Percentiles rank a stretch among this genome's conserved stretches.
Conservation (phyloP, 257 asterid genomes). For the Thymus quinquecostatus region DNA sequence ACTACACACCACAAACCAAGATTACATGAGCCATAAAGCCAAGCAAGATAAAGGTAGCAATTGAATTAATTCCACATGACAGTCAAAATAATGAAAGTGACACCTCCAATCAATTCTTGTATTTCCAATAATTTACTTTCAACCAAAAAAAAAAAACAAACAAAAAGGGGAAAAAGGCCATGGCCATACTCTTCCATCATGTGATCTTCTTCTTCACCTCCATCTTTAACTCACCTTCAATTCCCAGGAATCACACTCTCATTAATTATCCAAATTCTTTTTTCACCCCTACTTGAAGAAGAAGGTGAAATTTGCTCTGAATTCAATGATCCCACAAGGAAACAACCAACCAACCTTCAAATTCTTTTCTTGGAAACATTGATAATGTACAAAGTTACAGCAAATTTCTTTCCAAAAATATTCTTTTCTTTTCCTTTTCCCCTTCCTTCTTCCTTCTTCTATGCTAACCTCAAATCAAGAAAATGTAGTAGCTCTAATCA, state of each 20-base stretch:
- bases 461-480: constrained; percentile 30
- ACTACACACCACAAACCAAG: constrained; percentile 4
- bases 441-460: constrained; percentile 22
- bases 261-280: not conserved
- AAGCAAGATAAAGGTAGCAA: constrained; percentile 19
- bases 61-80: not conserved
- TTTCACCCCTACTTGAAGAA: not conserved
- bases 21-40: not conserved
- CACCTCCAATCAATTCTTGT: constrained; percentile 34
- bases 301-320: constrained; percentile 18
- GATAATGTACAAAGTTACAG: constrained; percentile 43
- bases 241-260: constrained; percentile 20
- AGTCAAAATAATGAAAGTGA: constrained; percentile 31
- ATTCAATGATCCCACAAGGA: constrained; percentile 27
- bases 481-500: not conserved
- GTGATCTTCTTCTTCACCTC: constrained; percentile 6
- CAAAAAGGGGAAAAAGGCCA: too few relatives aligned
- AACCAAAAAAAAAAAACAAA: constrained; percentile 23
- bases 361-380: constrained; percentile 32
- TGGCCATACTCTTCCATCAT: constrained; percentile 15
- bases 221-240: constrained; percentile 13
- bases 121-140: constrained; percentile 37
- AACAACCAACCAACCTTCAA: constrained; percentile 15
- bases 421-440: not conserved
- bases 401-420: constrained; percentile 31